phyloP scores from a whole-genome alignment of 768 basidiomycete species.

The Trametes punicea region DNA sequence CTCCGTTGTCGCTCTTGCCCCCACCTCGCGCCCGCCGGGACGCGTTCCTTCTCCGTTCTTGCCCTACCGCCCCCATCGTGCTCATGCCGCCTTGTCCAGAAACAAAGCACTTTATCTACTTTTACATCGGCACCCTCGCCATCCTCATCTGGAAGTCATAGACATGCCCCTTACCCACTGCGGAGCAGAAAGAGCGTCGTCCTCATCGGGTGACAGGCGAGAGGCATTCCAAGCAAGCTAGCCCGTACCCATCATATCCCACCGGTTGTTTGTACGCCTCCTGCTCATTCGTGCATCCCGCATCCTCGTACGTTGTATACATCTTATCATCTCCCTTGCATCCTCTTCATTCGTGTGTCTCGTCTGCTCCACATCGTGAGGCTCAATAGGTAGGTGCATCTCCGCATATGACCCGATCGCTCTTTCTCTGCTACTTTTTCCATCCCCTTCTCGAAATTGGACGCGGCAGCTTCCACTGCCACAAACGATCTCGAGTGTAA shows the following conservation, averaged over 20 bases:
- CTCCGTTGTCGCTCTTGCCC: background rate
- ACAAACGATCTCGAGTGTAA: background rate
- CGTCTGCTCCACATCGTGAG: background rate
- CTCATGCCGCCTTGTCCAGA: slow-evolving; percentile 46
- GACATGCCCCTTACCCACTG: background rate
- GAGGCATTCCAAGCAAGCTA: background rate
- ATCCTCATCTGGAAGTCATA: slow-evolving; percentile 95
- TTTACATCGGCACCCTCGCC: slow-evolving; percentile 90
- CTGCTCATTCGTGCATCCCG: background rate
- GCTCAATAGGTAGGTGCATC: too few relatives aligned
- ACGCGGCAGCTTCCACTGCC: background rate
- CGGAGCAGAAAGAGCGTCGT: background rate
- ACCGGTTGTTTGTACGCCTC: background rate
- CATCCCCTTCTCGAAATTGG: background rate
- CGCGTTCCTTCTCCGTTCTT: background rate
- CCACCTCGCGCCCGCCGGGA: background rate
- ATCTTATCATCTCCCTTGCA: background rate
- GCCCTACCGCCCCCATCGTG: background rate
- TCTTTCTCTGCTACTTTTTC: background rate
- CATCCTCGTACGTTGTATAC: background rate
- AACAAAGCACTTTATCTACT: slow-evolving; percentile 99
- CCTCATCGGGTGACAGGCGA: background rate
- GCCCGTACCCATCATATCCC: background rate
- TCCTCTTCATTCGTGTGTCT: background rate
- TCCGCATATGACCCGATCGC: background rate